A percentile compares a stretch with the other conserved stretches of the same genome.
These are phyloP conservation scores for Backusella mclennaniae DNA, from an alignment of 192 early-diverging fungal species.

Conservation along the genomic window DNA sequence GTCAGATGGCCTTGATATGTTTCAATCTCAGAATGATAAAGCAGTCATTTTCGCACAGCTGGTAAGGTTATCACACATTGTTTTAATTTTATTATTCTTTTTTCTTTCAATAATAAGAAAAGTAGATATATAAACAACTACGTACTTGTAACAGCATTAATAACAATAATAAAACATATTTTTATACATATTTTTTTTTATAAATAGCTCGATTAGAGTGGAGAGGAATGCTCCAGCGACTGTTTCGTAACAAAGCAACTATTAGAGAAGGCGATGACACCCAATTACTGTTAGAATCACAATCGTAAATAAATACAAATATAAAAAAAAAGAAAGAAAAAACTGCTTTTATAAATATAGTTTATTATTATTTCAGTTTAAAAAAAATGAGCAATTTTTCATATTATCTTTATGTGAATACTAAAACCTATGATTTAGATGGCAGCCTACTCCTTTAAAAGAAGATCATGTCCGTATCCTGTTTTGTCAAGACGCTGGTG, in stretches of 20 bases:
- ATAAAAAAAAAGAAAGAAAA: neutral
- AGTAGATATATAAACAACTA: neutral
- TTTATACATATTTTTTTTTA: neutral
- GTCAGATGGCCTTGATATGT: neutral
- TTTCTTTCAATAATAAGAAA: neutral
- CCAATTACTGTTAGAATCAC: constrained; percentile 30
- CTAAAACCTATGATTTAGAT: constrained; percentile 22
- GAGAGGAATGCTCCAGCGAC: constrained; percentile 28
- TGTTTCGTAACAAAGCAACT: constrained; percentile 30
- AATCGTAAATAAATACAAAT: constrained; percentile 22
- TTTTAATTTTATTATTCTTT: neutral
- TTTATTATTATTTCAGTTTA: neutral
- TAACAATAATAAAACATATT: neutral
- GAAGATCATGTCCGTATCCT: constrained; percentile 46
- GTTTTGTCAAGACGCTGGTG: constrained; percentile 49
- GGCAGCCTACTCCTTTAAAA: constrained; percentile 39
- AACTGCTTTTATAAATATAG: neutral
- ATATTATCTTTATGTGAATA: neutral
- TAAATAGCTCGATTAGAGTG: neutral
- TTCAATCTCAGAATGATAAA: neutral
- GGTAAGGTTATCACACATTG: neutral
- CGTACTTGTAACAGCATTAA: neutral
- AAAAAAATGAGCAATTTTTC: neutral
- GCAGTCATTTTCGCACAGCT: neutral
- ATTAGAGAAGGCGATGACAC: constrained; percentile 23